phyloP scores from a whole-genome alignment of 192 early-diverging fungal species.

The Phlyctochytrium arcticum region DNA sequence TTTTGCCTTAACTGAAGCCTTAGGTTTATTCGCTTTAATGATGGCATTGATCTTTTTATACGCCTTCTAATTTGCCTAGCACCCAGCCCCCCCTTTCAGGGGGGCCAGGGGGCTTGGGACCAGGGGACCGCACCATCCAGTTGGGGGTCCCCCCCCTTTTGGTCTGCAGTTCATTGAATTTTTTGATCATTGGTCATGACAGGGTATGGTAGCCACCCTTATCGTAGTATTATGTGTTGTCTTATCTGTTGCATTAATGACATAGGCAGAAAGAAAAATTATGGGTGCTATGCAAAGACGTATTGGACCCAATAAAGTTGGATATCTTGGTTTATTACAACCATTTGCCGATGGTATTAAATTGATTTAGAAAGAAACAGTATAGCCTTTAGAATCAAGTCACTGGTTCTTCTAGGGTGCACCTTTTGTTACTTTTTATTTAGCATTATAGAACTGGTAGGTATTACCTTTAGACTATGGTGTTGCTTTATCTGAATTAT shows the following conservation, averaged over 20 bases:
- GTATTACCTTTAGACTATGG: constrained; percentile 36
- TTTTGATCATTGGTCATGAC: no score
- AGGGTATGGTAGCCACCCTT: constrained; percentile 30
- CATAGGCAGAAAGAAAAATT: constrained; percentile 35
- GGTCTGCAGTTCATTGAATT: no score
- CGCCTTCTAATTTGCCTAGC: constrained; percentile 9
- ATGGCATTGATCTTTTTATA: constrained; percentile 28
- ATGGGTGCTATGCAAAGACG: constrained; percentile 38
- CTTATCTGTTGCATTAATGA: constrained; percentile 27
- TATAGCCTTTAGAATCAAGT: constrained; percentile 32
- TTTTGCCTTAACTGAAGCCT: constrained; percentile 33
- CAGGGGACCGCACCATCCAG: no score
- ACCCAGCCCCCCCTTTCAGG: no score
- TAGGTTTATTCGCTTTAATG: constrained; percentile 32
- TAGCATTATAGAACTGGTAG: constrained; percentile 61
- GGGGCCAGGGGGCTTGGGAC: no score
- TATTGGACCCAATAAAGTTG: constrained; percentile 37
- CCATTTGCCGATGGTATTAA: constrained; percentile 37
- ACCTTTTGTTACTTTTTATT: constrained; percentile 47
- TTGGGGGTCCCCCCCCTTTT: no score
- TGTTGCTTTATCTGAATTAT: constrained; percentile 48
- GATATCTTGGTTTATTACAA: constrained; percentile 37
- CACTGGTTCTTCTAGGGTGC: constrained; percentile 28
- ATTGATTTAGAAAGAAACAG: constrained; percentile 36
- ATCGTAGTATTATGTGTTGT: constrained; percentile 34